Conservation (phyloP, 805 yeast species). For the Saturnispora gosingensis region DNA sequence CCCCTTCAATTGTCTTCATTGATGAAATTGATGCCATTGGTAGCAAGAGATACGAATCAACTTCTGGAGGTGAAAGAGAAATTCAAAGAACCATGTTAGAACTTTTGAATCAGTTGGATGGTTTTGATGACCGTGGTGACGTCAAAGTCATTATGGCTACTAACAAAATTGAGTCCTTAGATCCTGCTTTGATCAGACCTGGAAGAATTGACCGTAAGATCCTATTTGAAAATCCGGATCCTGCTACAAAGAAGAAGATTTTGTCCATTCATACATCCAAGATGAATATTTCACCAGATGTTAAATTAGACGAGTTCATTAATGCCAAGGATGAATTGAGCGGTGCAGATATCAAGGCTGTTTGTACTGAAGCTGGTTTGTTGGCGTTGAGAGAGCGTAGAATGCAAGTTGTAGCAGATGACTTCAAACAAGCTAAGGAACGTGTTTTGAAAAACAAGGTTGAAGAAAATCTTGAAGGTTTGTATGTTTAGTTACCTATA, state of each 20-base stretch:
- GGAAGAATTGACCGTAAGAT: constrained; percentile 96
- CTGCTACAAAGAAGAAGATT: constrained; percentile 86
- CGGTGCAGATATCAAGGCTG: constrained; percentile 96
- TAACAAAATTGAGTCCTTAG: constrained; percentile 85
- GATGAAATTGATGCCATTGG: constrained; percentile 99
- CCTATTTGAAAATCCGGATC: constrained; percentile 91
- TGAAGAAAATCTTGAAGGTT: constrained; percentile 91
- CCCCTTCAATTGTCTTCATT: constrained; percentile 96
- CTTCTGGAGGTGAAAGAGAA: constrained; percentile 94
- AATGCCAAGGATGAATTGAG: constrained; percentile 88
- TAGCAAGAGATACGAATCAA: constrained; percentile 88
- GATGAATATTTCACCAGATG: constrained; percentile 84
- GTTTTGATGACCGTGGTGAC: constrained; percentile 95
- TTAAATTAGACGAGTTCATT: constrained; percentile 80
- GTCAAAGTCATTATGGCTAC: constrained; percentile 98
- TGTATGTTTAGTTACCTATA: constrained; percentile 42
- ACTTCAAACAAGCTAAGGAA: constrained; percentile 88
- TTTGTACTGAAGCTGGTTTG: constrained; percentile 95
- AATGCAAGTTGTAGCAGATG: constrained; percentile 94
- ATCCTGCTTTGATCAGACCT: constrained; percentile 94
- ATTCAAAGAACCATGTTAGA: constrained; percentile 98
- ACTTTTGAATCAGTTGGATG: constrained; percentile 88
- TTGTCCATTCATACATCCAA: constrained; percentile 85
- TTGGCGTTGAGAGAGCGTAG: constrained; percentile 93
- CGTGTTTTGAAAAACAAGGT: constrained; percentile 93